Conservation (phyloP, 1,284 basidiomycete genomes). For the Ceratobasidium theobromae region DNA sequence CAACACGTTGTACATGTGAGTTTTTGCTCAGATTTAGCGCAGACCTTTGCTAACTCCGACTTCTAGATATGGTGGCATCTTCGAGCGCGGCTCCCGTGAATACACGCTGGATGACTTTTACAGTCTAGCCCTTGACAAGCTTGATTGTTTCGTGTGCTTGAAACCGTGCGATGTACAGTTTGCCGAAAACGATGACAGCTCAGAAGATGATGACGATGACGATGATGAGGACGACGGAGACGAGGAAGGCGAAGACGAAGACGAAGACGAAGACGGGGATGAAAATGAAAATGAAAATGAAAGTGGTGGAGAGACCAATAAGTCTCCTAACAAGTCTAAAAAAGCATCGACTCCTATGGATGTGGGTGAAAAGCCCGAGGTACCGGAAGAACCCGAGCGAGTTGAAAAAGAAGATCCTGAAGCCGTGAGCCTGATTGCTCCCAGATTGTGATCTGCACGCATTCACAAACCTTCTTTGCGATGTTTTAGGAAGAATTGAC, state of each 20-base stretch:
- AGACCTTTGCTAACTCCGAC: not conserved
- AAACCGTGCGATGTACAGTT: conserved; percentile 54
- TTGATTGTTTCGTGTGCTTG: conserved; percentile 73
- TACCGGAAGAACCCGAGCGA: conserved; percentile 38
- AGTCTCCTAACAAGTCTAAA: not conserved
- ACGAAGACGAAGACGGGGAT: conserved; percentile 41
- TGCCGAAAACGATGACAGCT: conserved; percentile 41
- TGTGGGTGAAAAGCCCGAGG: conserved; percentile 35
- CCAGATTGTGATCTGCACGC: not conserved
- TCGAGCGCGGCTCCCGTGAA: conserved; percentile 75
- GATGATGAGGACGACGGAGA: conserved; percentile 43
- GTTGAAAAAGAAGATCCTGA: conserved; percentile 33
- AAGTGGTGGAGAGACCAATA: conserved; percentile 26
- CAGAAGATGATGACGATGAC: conserved; percentile 40
- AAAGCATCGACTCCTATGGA: conserved; percentile 34
- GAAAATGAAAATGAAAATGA: conserved; percentile 39
- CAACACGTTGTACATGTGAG: conserved; percentile 84
- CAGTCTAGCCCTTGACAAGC: conserved; percentile 73
- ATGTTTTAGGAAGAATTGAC: conserved; percentile 55
- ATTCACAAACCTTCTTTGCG: not conserved
- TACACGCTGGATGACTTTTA: conserved; percentile 87
- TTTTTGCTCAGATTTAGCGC: conserved; percentile 19
- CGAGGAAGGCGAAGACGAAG: conserved; percentile 41
- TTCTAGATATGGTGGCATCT: conserved; percentile 81
- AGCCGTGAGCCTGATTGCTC: not conserved